Percentiles rank a stretch among this genome's conserved stretches.
These are phyloP conservation scores for Pyricularia pennisetigena DNA, from an alignment of 2,329 filamentous ascomycete genomes.

Conservation along the genomic window DNA sequence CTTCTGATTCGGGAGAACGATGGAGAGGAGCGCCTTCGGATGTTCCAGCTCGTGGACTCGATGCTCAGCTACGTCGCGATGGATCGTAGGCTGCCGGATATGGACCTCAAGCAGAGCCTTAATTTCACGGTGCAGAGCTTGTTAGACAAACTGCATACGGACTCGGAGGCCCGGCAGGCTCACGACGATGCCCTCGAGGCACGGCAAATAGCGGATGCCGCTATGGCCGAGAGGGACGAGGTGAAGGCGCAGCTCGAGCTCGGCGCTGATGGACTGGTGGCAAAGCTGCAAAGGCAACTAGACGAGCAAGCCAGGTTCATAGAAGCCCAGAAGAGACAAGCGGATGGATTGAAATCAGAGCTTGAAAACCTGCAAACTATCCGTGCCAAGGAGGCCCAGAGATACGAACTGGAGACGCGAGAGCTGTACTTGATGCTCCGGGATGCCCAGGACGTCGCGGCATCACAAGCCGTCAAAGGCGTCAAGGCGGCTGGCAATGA, in stretches of 20 bases:
- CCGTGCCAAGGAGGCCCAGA: conserved; percentile 81
- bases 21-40: conserved; percentile 80
- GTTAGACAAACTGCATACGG: conserved; percentile 90
- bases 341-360: conserved; percentile 81
- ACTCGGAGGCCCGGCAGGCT: conserved; percentile 86
- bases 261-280: conserved; percentile 86
- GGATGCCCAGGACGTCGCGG: conserved; percentile 92
- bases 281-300: conserved; percentile 87
- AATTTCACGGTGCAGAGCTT: conserved; percentile 96
- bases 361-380: conserved; percentile 78
- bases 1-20: conserved; percentile 87
- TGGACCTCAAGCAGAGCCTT: conserved; percentile 95
- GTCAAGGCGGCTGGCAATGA: conserved; percentile 42
- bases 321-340: conserved; percentile 76
- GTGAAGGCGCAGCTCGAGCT: conserved; percentile 81
- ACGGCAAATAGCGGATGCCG: conserved; percentile 86
- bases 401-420: conserved; percentile 90
- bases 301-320: conserved; percentile 89
- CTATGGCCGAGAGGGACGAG: conserved; percentile 93
- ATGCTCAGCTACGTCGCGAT: conserved; percentile 99
- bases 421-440: conserved; percentile 97
- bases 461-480: conserved; percentile 62
- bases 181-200: conserved; percentile 86
- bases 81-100: conserved; percentile 89
- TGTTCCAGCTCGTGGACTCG: conserved; percentile 97